Evolutionary conservation across 2,329 filamentous ascomycete genomes (phyloP), one percentile per base, ranked within the genome.

Genomic region (Fusarium odoratissimum): DNA sequence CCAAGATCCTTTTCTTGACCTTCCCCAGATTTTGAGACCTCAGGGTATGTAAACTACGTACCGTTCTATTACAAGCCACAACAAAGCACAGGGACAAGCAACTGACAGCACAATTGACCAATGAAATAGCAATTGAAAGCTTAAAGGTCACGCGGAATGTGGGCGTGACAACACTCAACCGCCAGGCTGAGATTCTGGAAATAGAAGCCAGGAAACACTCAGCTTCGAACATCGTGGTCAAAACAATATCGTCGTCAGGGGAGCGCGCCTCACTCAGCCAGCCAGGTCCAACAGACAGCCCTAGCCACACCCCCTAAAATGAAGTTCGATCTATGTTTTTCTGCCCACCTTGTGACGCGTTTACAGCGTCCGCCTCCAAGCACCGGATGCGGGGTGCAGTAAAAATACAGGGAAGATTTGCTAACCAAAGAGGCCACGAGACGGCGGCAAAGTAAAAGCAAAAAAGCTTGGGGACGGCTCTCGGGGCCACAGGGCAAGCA

Each of bases 371-470:
- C 71, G 63, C 52, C 60, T 69, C 45, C 63, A 75, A 73, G 71
- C 73, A 66, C 71, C 64, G 74, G 75, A 76, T 77, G 76, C 76
- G 76, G 76, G 76, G 76, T 77, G 75, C 66, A 77, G 72, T 66
- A 40, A 40, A 49, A 69, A 33, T 67, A 44, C 69, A 71, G 48
- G 65, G 67, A 73, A 74, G 57, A 74, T 76, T 76, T 75, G 71
- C 64, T 77, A 77, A 76, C 67, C 61, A 70, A 56, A 69, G 68
- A 70, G 64, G 73, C 76, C 76, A 76, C 74, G 75, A 73, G 75
- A 76, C 66, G 52, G 54, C 55, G 60, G 63, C 52, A 74, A 60
- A 62, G 55, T 42, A 71, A 65, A 23, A 57, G 38, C 30, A 21
- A 54, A 55, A 33, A 68, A 38, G 62, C 45, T 56, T 57, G 49